Base-by-base conservation (phyloP, 1,284 basidiomycete genomes). In the Cystobasidium sp. region DNA sequence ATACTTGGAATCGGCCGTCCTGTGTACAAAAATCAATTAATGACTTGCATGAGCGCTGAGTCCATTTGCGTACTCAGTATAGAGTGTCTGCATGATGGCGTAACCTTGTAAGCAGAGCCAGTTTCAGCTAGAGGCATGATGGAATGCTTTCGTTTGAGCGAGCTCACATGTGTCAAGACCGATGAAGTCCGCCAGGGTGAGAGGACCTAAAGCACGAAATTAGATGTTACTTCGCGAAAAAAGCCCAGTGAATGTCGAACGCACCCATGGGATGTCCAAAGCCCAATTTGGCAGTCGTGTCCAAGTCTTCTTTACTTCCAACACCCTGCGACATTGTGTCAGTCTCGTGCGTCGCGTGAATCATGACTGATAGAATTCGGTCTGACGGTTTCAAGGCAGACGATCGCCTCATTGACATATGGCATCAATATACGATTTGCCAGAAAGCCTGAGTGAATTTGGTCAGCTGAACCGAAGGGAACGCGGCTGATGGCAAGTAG, bases 221-320 rank as follows among this genome's bases (percentile, higher is more conserved):
- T 22, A 37, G 8, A 20, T 3, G 44, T 51, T 3, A 39, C 24
- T 8, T 49, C 46, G 55, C 31, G 6, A 3, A 37, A 58, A 52
- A 12, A 6, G 16, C 18, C 12, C 46, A n/a, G 43, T n/a, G 37
- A 12, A 14, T 9, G 6, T 53, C 39, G n/a, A 52, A 75, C 1
- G 81, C 81, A 16, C 95, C 95, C 93, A 97, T 97, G 0, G 94
- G 94, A 81, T 97, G 94, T 76, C 90, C 91, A 93, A 97, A 97
- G 61, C 95, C 96, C 18, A 97, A 85, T 80, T 89, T 90, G 70
- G 98, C 87, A 0, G 93, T 97, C 78, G 90, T 93, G 84, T 98
- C 96, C 77, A 98, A 97, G 81, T 98, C 94, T 74, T 97, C 94
- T 55, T 91, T 88, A 1, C 92, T 92, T 0, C 94, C 95, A 24